Percentiles rank a stretch among this genome's conserved stretches.
phyloP scores from a whole-genome alignment of 1,139 yeast genomes.

The Oligophagozyma castellii region DNA sequence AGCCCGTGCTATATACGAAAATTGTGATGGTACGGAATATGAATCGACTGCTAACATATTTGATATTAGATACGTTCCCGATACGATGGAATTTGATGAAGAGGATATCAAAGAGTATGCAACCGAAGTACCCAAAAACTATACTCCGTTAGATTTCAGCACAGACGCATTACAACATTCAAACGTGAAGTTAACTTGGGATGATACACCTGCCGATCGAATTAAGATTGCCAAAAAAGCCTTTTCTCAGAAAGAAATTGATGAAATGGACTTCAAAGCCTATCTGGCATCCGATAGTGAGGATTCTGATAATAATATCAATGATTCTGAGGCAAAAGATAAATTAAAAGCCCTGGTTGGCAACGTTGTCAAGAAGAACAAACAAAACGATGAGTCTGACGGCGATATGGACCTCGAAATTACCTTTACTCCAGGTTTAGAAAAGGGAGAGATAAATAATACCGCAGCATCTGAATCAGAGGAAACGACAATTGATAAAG shows the following conservation, averaged over 20 bases:
- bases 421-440: constrained; percentile 83
- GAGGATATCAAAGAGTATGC: constrained; percentile 66
- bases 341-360: constrained; percentile 57
- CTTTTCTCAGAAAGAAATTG: constrained; percentile 81
- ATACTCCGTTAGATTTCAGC: constrained; percentile 72
- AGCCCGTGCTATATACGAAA: constrained; percentile 63
- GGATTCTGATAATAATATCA: constrained; percentile 29
- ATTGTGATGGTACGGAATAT: constrained; percentile 89
- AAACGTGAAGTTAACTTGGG: constrained; percentile 91
- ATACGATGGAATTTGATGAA: constrained; percentile 73
- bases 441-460: constrained; percentile 28
- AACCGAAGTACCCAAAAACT: constrained; percentile 55
- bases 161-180: constrained; percentile 93
- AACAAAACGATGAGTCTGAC: constrained; percentile 33
- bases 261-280: constrained; percentile 93
- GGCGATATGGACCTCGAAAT: constrained; percentile 87
- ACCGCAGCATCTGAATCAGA: constrained; percentile 34
- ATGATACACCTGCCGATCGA: constrained; percentile 91
- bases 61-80: constrained; percentile 87
- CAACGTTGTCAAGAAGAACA: constrained; percentile 27
- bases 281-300: constrained; percentile 86
- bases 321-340: constrained; percentile 30
- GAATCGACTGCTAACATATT: constrained; percentile 93
- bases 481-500: constrained; percentile 68
- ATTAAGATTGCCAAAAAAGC: constrained; percentile 65